Evolutionary conservation across 2,329 filamentous ascomycete genomes (phyloP).

Genomic region (Verticillium klebahnii): DNA sequence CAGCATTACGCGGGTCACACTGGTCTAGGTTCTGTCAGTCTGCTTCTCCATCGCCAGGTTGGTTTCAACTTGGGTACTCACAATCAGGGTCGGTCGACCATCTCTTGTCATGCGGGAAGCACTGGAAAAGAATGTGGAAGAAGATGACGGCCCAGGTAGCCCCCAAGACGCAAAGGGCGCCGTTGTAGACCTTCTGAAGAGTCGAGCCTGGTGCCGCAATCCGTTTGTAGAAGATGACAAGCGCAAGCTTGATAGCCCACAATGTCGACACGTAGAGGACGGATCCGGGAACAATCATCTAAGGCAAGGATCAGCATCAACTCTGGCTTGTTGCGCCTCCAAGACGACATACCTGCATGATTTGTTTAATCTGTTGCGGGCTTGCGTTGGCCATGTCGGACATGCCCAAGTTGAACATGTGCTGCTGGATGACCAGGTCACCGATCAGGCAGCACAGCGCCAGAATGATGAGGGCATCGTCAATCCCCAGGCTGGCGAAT

Average conservation of each 20-base stretch:
- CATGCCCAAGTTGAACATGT: conserved; percentile 19
- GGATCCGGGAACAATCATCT: conserved; percentile 17
- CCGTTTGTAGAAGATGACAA: conserved; percentile 35
- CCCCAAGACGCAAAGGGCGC: conserved; percentile 23
- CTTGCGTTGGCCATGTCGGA: conserved; percentile 16
- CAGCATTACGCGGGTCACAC: conserved; percentile 8
- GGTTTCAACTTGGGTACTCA: conserved; percentile 1
- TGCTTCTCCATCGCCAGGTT: no score
- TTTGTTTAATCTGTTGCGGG: conserved; percentile 17
- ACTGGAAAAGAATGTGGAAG: conserved; percentile 33
- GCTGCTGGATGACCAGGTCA: conserved; percentile 25
- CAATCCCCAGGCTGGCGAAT: conserved; percentile 20
- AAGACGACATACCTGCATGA: conserved; percentile 17
- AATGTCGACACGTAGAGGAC: conserved; percentile 33
- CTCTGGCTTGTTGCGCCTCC: background rate
- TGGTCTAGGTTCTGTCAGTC: conserved; percentile 6
- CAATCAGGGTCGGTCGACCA: conserved; percentile 22
- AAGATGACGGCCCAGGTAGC: conserved; percentile 27
- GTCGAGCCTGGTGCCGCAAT: conserved; percentile 28
- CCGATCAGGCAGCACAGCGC: conserved; percentile 23
- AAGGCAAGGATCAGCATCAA: no score
- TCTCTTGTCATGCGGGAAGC: conserved; percentile 26
- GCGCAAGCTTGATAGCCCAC: conserved; percentile 34
- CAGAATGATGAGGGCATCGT: conserved; percentile 24
- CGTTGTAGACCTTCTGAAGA: conserved; percentile 30